Percentiles rank a stretch among this genome's conserved stretches.
These are phyloP conservation scores for Avena eriantha DNA, from an alignment of 176 grass and related monocot species.

Conservation along the genomic window DNA sequence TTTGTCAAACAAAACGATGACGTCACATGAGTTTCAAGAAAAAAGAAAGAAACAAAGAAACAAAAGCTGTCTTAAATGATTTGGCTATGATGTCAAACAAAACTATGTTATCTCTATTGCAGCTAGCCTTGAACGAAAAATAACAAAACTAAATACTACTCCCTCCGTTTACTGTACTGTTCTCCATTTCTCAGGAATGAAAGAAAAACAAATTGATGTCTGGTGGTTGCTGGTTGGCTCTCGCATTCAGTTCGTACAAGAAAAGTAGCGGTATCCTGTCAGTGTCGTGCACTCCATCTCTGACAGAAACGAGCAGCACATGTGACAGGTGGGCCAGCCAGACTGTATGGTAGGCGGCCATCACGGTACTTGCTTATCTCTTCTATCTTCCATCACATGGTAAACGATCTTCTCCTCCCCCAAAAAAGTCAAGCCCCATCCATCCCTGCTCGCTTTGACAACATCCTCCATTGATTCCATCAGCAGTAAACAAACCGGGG, in stretches of 20 bases:
- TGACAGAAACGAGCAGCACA: neutral
- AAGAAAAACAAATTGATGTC: neutral
- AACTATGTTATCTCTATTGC: too few species aligned
- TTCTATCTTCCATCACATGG: neutral
- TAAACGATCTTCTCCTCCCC: neutral
- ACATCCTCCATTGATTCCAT: neutral
- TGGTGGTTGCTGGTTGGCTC: neutral
- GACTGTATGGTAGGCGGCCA: neutral
- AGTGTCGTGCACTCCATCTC: neutral
- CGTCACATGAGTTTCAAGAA: too few species aligned
- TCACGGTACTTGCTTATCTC: neutral
- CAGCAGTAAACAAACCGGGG: neutral
- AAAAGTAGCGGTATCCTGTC: neutral
- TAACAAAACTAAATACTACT: too few species aligned
- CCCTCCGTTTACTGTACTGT: too few species aligned
- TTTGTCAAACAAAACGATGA: too few species aligned
- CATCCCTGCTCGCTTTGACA: conserved; percentile 11
- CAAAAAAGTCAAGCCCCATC: conserved; percentile 3
- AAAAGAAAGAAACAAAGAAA: too few species aligned
- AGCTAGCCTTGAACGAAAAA: too few species aligned
- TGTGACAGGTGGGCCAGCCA: neutral
- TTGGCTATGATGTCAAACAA: too few species aligned
- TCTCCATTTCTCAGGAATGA: neutral
- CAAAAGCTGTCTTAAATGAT: too few species aligned
- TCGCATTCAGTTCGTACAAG: neutral